Evolutionary conservation across 2,329 filamentous ascomycete species (phyloP), one percentile per base, ranked within the genome.

Genomic region (Claviceps quebecensis): DNA sequence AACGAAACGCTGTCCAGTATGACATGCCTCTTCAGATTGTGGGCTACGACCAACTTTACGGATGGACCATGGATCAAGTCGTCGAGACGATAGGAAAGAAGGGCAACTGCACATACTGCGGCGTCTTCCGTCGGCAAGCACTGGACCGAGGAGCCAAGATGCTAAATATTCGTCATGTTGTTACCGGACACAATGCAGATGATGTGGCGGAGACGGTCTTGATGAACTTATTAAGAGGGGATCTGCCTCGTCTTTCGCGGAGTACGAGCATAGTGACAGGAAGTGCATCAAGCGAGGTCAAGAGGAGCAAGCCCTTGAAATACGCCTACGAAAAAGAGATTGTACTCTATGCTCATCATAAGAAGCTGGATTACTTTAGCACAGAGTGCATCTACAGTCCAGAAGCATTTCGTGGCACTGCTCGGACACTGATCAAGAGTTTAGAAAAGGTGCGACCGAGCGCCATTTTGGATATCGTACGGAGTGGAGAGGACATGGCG

Each of bases 321-420:
- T 98, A 97, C 65, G 90, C 91, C 1, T 98, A 97, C 64, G 93
- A 98, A 65, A 98, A 98, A 70, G 93, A 98, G 65, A 98, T 98
- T 58, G 93, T 98, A 17, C 75, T 98, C 5, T 98, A 98, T 64
- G 93, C 93, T 5, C 87, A 97, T 64, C 89, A 98, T 72, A 95
- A 93, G 69, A 90, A 90, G 66, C 75, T 98, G 56, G 90, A 97
- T 65, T 98, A 98, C 69, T 98, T 98, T 69, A 95, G 84, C 61
- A 98, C 93, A 0, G 93, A 98, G 69, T 98, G 93, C 72, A 89
- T 98, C 54, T 98, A 98, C 72, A 95, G 88, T 50, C 93, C 93
- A 0, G 93, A 98, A 68, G 93, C 93, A 2, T 98, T 98, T 64
- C 78, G 93, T 53, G 93, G 93, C 3, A 95, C 87, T 58, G 93